Evolutionary conservation across 495 filamentous ascomycete species (phyloP), one percentile per base, ranked within the genome.

Genomic region (Neurospora sp.): DNA sequence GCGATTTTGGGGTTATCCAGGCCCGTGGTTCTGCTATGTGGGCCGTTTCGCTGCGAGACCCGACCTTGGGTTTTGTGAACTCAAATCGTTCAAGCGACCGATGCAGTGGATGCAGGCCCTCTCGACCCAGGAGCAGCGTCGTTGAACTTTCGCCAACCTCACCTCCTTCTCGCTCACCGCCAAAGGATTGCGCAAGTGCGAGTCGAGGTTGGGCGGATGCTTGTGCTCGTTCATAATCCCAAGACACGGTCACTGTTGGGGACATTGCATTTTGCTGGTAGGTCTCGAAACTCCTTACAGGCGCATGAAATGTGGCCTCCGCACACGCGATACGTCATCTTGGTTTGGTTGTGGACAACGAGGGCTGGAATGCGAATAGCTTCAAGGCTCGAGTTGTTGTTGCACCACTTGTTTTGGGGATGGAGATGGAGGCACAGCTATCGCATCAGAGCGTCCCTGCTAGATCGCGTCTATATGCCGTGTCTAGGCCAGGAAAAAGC

Each of bases 11-110:
- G 9, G 68, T 41, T 69, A 20, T 73, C 14, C 68, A 70, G 72
- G 59, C 45, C 73, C 41, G 44, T 70, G 71, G 71, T 74, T 73
- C 45, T 74, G 75, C 45, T 72, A 70, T 72, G 73, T 78, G 77
- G 70, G 68, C 77, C 72, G 68, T 35, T 42, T 71, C 72, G 45
- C 40, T 70, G 68, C 75, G 69, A 75, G 71, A 74, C 31, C 69
- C 69, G 71, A 74, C 31, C 69, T 70, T 73, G 71, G 72, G 71
- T 69, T 65, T 53, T 70, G 75, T 45, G 73, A 61, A 72, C 72
- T 71, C 37, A 70, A 70, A 68, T 40, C 69, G 75, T 73, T 76
- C 76, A 75, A 79, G 74, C 75, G 75, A 75, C 76, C 70, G 74
- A 69, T 74, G 53, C 27, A 37, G 53, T 65, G 48, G 68, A 61